Conservation (phyloP, 768 basidiomycete genomes). For the Vishniacozyma victoriae region DNA sequence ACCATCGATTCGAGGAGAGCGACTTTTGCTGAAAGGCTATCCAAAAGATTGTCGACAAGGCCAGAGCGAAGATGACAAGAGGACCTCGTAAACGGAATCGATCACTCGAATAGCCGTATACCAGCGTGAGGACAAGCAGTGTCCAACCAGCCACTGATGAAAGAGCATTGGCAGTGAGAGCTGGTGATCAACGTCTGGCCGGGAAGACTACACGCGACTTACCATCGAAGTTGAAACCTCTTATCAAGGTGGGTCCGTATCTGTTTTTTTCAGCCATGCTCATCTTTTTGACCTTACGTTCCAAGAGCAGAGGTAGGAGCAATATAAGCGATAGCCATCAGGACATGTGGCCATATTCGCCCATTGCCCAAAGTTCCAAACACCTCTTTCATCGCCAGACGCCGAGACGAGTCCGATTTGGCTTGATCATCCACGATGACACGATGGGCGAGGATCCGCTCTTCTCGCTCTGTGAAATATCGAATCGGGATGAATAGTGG, state of each 20-base stretch:
- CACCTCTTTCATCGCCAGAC: conserved; percentile 17
- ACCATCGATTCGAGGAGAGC: conserved; percentile 13
- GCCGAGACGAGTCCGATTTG: conserved; percentile 14
- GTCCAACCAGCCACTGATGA: conserved; percentile 37
- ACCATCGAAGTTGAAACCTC: conserved; percentile 28
- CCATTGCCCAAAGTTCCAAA: conserved; percentile 15
- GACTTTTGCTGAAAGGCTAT: conserved; percentile 30
- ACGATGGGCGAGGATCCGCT: conserved; percentile 25
- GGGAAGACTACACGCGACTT: conserved; percentile 1
- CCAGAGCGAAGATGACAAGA: conserved; percentile 19
- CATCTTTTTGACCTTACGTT: conserved; percentile 21
- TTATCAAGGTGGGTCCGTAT: conserved; percentile 24
- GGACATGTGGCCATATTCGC: conserved; percentile 24
- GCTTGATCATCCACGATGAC: conserved; percentile 33
- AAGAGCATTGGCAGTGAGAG: conserved; percentile 37
- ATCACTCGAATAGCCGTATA: conserved; percentile 23
- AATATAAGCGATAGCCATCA: conserved; percentile 15
- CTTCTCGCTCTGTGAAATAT: conserved; percentile 24
- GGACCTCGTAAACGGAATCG: conserved; percentile 24
- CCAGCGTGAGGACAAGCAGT: conserved; percentile 16
- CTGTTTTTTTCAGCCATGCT: too few relatives aligned
- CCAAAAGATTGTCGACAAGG: conserved; percentile 22
- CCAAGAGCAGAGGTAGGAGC: conserved; percentile 17
- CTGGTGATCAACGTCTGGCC: not conserved
- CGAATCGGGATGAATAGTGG: conserved; percentile 28